These are phyloP conservation scores for Suillus ampliporus DNA, from an alignment of 768 basidiomycete species.

Conservation along the genomic window DNA sequence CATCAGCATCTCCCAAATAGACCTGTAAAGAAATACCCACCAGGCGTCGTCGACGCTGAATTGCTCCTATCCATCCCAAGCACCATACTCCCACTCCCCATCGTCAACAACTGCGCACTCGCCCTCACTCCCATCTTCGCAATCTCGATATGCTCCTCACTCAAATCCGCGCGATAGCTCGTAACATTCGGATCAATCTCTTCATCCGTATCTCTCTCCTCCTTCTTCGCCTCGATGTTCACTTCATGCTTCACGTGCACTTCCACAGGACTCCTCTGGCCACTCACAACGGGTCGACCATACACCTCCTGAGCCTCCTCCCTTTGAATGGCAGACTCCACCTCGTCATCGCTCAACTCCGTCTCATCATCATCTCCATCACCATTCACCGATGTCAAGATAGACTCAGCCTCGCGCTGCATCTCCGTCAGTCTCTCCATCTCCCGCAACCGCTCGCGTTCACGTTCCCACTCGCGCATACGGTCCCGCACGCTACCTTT, in stretches of 20 bases:
- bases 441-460: slow-evolving; percentile 71
- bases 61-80: slow-evolving; percentile 18
- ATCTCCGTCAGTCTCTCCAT: slow-evolving; percentile 66
- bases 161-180: slow-evolving; percentile 23
- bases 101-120: slow-evolving; percentile 33
- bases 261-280: slow-evolving; percentile 9
- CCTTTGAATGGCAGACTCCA: slow-evolving; percentile 36
- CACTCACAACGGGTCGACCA: slow-evolving; percentile 14
- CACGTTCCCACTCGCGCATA: slow-evolving; percentile 78
- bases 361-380: slow-evolving; percentile 42
- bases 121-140: slow-evolving; percentile 35
- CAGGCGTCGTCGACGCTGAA: slow-evolving; percentile 18
- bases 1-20: neutral
- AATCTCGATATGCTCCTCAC: slow-evolving; percentile 36
- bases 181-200: slow-evolving; percentile 5
- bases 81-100: slow-evolving; percentile 29
- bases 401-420: slow-evolving; percentile 46
- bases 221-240: slow-evolving; percentile 8
- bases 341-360: slow-evolving; percentile 28
- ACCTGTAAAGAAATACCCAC: neutral
- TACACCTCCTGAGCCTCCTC: slow-evolving; percentile 25
- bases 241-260: slow-evolving; percentile 10
- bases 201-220: slow-evolving; percentile 17
- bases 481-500: slow-evolving; percentile 55
- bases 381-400: slow-evolving; percentile 37